Evolutionary conservation across 495 filamentous ascomycete genomes (phyloP), one percentile per base, ranked within the genome.

Genomic region (Opeltia flavorubescens): DNA sequence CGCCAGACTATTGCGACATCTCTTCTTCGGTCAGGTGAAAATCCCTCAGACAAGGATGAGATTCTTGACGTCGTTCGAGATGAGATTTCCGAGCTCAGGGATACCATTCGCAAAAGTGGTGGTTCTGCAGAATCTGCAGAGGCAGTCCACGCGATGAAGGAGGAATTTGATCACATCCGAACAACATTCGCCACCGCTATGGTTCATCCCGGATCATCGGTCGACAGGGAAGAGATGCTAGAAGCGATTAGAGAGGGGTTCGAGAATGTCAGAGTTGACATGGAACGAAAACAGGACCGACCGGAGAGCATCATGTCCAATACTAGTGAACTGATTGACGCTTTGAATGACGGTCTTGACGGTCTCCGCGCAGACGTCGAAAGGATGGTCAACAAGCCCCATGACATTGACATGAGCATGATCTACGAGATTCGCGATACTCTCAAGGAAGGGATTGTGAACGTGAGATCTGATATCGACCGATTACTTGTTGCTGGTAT

Each of bases 341-440:
- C 82, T 4, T 66, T 95, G 46, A 80, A 87, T 43, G 85, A 94
- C 36, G 86, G 86, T 15, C 75, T 94, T 5, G 80, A 79, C 40
- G 72, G 74, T 3, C 72, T 95, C 27, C 76, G 79, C 8, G 62
- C 68, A 9, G 83, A 88, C 55, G 67, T 95, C n/a, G 77, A 84
- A 48, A 86, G 78, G 53, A 71, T 89, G 12, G 62, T 78, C 20
- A 77, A 88, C 51, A 87, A 86, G 66, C 84, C 86, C 5, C 67
- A 77, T 1, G 83, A 87, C 50, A 74, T 86, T 60, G 84, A 88
- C 51, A 74, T 86, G 60, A 86, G 84, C 15, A 79, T 81, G 21
- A 85, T 78, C 47, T 80, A 87, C 44, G 86, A 94, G 56, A 88
- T 94, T 38, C 70, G 94, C 4, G 85, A 94, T 44, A 82, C 85